phyloP scores from a whole-genome alignment of 306 rosid genomes.

The Neltuma alba region DNA sequence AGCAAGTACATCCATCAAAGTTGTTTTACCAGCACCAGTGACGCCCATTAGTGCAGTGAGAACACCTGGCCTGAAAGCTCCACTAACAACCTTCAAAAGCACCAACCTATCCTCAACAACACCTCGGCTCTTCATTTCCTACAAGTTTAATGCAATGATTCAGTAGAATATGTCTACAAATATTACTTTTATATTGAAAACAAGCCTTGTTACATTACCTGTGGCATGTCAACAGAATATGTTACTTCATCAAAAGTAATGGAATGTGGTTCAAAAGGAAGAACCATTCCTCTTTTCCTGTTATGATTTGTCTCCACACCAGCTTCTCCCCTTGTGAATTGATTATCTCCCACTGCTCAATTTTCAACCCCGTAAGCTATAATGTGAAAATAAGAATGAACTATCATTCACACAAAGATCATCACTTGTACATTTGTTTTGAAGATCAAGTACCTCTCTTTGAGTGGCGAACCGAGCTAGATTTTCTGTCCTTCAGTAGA shows the following conservation, averaged over 20 bases:
- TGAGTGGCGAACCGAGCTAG: conserved; percentile 31
- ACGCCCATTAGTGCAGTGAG: conserved; percentile 96
- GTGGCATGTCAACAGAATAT: conserved; percentile 51
- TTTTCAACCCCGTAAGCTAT: neutral
- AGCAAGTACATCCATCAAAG: conserved; percentile 91
- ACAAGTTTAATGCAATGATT: conserved; percentile 26
- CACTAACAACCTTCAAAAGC: conserved; percentile 79
- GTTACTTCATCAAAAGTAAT: conserved; percentile 47
- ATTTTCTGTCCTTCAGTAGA: conserved; percentile 17
- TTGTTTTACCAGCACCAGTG: conserved; percentile 97
- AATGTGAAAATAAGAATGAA: conserved; percentile 25
- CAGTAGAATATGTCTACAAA: neutral
- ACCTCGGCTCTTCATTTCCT: conserved; percentile 78
- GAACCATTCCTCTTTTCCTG: conserved; percentile 46
- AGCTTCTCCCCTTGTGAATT: conserved; percentile 28
- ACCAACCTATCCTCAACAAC: conserved; percentile 66
- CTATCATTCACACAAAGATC: neutral
- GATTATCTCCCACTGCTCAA: conserved; percentile 36
- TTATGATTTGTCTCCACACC: conserved; percentile 23
- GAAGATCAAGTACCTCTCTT: conserved; percentile 42
- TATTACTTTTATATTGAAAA: conserved; percentile 20
- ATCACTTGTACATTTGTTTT: neutral
- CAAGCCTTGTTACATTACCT: conserved; percentile 35
- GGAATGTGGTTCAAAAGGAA: conserved; percentile 49
- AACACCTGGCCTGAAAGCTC: conserved; percentile 89